Evolutionary conservation across 2,329 filamentous ascomycete species (phyloP).

Genomic region (Pyricularia sp.): DNA sequence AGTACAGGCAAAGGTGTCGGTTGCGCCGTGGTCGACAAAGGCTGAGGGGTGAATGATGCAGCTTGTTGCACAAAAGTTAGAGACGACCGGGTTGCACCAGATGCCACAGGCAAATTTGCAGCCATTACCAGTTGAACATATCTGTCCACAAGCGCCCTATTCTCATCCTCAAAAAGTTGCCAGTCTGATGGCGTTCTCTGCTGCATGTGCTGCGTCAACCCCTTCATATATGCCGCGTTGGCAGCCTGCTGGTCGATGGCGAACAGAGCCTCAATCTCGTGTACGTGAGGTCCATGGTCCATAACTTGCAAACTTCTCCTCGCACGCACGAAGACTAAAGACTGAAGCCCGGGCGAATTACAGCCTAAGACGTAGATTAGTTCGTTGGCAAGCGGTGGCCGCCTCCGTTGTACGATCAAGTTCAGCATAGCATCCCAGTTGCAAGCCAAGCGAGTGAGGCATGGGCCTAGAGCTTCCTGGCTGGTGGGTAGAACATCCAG

Average conservation of each 20-base stretch:
- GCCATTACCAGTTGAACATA: neutral
- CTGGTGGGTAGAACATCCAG: slow-evolving; percentile 5
- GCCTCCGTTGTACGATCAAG: slow-evolving; percentile 8
- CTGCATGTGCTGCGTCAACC: neutral
- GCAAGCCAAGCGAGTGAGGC: slow-evolving; percentile 28
- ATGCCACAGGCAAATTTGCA: neutral
- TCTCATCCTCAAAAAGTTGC: neutral
- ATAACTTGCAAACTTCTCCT: slow-evolving; percentile 13
- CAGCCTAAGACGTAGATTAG: slow-evolving; percentile 17
- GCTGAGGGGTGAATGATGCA: neutral
- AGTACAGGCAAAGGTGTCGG: neutral
- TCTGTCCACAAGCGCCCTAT: neutral
- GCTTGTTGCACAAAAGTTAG: neutral
- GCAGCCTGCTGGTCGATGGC: slow-evolving; percentile 11
- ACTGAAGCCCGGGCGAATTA: slow-evolving; percentile 15
- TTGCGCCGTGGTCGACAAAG: neutral
- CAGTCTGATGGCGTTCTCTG: neutral
- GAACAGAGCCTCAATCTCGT: slow-evolving; percentile 12
- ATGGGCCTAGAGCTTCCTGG: slow-evolving; percentile 24
- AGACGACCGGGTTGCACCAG: neutral
- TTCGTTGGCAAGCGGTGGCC: slow-evolving; percentile 21
- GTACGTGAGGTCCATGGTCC: slow-evolving; percentile 8
- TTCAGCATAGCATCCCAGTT: slow-evolving; percentile 24
- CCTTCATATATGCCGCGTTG: neutral
- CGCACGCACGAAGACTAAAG: slow-evolving; percentile 16